Conservation (phyloP, 495 filamentous ascomycete species). For the Xylaria palmicola region DNA sequence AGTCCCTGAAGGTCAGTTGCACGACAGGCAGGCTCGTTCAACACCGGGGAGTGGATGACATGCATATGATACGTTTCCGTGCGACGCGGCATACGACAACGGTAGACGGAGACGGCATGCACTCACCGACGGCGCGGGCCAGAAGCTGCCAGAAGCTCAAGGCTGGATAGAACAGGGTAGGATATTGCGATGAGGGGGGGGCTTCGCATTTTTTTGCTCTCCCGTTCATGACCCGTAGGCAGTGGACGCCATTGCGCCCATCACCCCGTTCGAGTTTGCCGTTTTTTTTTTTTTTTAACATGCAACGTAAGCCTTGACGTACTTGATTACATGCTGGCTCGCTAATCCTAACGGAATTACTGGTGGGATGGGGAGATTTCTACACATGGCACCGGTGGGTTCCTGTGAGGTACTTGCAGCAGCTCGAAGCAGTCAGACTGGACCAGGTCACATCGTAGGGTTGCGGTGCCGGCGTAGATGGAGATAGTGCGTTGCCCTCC, state of each 20-base stretch:
- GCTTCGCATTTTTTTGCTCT: not conserved
- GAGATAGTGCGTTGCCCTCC: too few species aligned
- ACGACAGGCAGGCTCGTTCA: not conserved
- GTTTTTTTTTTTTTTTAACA: too few species aligned
- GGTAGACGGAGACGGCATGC: not conserved
- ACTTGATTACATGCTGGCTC: not conserved
- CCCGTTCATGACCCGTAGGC: not conserved
- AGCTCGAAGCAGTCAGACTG: conserved; percentile 5
- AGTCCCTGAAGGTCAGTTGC: not conserved
- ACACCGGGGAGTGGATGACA: not conserved
- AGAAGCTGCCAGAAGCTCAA: not conserved
- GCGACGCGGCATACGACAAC: not conserved
- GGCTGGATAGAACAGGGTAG: not conserved
- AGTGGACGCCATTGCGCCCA: too few species aligned
- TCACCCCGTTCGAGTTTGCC: too few species aligned
- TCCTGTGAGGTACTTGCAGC: not conserved
- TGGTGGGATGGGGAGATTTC: conserved; percentile 1
- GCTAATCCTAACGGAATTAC: not conserved
- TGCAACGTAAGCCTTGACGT: conserved; percentile 17
- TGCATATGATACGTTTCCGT: not conserved
- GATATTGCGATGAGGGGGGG: not conserved
- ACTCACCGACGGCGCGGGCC: not conserved
- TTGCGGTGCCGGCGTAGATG: too few species aligned
- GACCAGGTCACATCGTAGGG: too few species aligned
- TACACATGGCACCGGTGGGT: conserved; percentile 2